phyloP scores from a whole-genome alignment of 2,329 filamentous ascomycete genomes.

The Pestalotiopsis sp. region DNA sequence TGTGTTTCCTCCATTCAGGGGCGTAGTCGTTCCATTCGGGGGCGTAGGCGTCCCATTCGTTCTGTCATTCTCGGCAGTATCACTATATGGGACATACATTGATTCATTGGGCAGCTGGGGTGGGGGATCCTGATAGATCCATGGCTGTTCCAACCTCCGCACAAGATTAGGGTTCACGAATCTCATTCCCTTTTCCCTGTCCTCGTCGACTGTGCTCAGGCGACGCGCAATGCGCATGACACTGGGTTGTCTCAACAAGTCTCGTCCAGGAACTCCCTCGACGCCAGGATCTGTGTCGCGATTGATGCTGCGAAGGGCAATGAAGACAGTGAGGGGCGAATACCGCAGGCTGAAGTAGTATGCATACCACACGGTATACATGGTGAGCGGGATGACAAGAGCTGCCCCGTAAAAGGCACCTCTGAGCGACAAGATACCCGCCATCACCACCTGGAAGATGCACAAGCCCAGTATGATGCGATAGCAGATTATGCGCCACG shows the following conservation, averaged over 20 bases:
- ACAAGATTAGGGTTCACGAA: conserved; percentile 80
- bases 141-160: conserved; percentile 68
- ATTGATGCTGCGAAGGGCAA: conserved; percentile 84
- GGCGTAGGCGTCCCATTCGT: conserved; percentile 11
- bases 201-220: conserved; percentile 71
- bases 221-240: conserved; percentile 47
- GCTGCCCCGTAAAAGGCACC: conserved; percentile 73
- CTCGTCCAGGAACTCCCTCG: conserved; percentile 43
- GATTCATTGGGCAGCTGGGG: conserved; percentile 31
- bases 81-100: conserved; percentile 12
- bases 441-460: conserved; percentile 89
- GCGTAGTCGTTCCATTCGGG: conserved; percentile 12
- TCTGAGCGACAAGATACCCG: conserved; percentile 78
- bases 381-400: conserved; percentile 74
- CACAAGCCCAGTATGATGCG: conserved; percentile 83
- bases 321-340: conserved; percentile 87
- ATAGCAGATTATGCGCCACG: conserved; percentile 96
- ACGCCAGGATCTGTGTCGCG: conserved; percentile 56
- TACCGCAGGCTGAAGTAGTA: conserved; percentile 81
- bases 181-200: conserved; percentile 66
- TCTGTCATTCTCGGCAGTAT: conserved; percentile 12
- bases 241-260: conserved; percentile 34
- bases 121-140: conserved; percentile 65
- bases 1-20: neutral
- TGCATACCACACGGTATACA: conserved; percentile 85